These are phyloP conservation scores for Lipomyces lipofer DNA, from an alignment of 805 yeast species.

Conservation along the genomic window DNA sequence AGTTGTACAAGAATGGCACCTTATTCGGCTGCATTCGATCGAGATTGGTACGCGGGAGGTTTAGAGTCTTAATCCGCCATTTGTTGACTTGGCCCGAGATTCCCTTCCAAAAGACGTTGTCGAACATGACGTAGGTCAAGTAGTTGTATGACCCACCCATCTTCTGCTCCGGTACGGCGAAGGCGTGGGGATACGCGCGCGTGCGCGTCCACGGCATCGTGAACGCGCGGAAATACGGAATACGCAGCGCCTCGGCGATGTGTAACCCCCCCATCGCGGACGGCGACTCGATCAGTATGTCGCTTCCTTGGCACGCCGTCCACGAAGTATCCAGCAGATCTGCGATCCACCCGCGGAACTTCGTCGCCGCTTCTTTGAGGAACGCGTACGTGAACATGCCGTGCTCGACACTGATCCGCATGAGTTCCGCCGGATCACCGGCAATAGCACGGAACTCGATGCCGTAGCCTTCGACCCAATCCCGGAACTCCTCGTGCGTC, in stretches of 20 bases:
- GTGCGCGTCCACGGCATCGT: slow-evolving; percentile 99
- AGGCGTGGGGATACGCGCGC: slow-evolving; percentile 94
- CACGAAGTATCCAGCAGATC: slow-evolving; percentile 73
- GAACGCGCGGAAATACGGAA: slow-evolving; percentile 91
- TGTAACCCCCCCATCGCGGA: slow-evolving; percentile 95
- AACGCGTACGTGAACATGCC: slow-evolving; percentile 83
- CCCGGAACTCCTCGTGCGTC: slow-evolving; percentile 78
- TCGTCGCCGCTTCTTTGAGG: slow-evolving; percentile 75
- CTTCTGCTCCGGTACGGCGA: slow-evolving; percentile 89
- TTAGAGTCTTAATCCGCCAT: slow-evolving; percentile 75
- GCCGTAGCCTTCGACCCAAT: slow-evolving; percentile 69
- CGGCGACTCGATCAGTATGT: slow-evolving; percentile 90
- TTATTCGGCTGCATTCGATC: slow-evolving; percentile 70
- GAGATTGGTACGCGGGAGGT: slow-evolving; percentile 67
- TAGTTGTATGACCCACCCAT: slow-evolving; percentile 92
- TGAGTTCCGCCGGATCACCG: slow-evolving; percentile 88
- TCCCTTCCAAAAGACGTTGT: slow-evolving; percentile 91
- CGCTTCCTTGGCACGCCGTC: slow-evolving; percentile 82
- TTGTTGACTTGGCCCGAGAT: slow-evolving; percentile 80
- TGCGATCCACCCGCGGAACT: slow-evolving; percentile 79
- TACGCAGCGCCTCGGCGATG: slow-evolving; percentile 85
- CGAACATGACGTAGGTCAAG: slow-evolving; percentile 89
- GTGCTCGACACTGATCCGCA: slow-evolving; percentile 89
- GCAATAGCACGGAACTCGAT: slow-evolving; percentile 74
- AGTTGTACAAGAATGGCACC: slow-evolving; percentile 85